Evolutionary conservation across 2,329 filamentous ascomycete species (phyloP).

Genomic region (Xylaria sp.): DNA sequence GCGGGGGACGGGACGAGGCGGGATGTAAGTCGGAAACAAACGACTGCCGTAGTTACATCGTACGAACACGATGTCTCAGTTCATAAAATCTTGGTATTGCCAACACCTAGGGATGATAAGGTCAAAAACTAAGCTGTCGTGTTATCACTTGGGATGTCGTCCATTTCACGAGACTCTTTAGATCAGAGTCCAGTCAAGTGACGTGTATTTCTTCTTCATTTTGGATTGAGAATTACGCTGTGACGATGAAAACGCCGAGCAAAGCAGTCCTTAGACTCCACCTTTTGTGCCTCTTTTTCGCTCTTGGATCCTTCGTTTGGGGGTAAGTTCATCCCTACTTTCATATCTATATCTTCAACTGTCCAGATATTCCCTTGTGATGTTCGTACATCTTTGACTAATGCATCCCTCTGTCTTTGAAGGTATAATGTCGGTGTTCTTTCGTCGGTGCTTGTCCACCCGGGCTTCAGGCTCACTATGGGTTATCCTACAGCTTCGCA

Average conservation of each 20-base stretch:
- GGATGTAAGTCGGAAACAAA: slow-evolving; percentile 7
- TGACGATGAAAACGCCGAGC: slow-evolving; percentile 43
- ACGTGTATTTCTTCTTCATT: not conserved
- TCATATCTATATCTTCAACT: not conserved
- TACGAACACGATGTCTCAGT: slow-evolving; percentile 9
- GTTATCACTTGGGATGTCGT: not conserved
- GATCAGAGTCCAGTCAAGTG: not conserved
- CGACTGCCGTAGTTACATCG: slow-evolving; percentile 5
- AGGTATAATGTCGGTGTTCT: slow-evolving; percentile 69
- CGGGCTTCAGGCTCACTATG: slow-evolving; percentile 62
- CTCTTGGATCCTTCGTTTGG: slow-evolving; percentile 66
- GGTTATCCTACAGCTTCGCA: slow-evolving; percentile 56
- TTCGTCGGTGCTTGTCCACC: slow-evolving; percentile 65
- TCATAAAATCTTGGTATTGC: slow-evolving; percentile 16
- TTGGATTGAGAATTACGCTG: not conserved
- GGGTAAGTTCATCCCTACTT: slow-evolving; percentile 53
- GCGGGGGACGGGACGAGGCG: slow-evolving; percentile 15
- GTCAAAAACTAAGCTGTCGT: not conserved
- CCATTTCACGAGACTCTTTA: not conserved
- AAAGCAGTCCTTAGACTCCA: slow-evolving; percentile 57
- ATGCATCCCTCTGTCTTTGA: not conserved
- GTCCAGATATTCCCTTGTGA: not conserved
- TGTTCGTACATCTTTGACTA: not conserved
- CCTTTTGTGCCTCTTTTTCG: slow-evolving; percentile 62
- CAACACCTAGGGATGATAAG: not conserved